Conservation (phyloP, 2,329 filamentous ascomycete genomes). For the Trichoderma koningii region DNA sequence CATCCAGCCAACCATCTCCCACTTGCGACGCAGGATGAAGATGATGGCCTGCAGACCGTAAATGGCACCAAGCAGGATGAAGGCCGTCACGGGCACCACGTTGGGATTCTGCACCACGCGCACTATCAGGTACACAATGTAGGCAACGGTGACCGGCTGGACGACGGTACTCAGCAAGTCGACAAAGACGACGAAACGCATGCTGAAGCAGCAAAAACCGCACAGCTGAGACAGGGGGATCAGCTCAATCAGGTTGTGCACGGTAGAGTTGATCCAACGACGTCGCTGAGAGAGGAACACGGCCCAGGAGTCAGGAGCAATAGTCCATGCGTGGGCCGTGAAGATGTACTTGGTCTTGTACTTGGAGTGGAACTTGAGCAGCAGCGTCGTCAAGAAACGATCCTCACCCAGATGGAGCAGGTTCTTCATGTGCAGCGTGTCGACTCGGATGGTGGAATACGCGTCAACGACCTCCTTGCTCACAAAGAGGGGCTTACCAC, state of each 20-base stretch:
- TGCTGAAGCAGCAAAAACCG: constrained; percentile 99
- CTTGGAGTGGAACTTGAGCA: constrained; percentile 87
- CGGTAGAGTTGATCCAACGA: constrained; percentile 99
- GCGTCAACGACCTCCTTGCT: constrained; percentile 85
- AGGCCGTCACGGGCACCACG: constrained; percentile 78
- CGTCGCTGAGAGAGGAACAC: constrained; percentile 98
- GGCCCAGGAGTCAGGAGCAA: constrained; percentile 89
- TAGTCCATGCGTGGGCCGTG: constrained; percentile 91
- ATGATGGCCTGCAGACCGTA: constrained; percentile 97
- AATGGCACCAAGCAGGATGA: constrained; percentile 89
- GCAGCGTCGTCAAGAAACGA: constrained; percentile 91
- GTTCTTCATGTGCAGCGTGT: constrained; percentile 99
- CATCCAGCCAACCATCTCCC: constrained; percentile 99
- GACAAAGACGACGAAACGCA: constrained; percentile 96
- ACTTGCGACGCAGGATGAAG: constrained; percentile 94
- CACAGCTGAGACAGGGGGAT: constrained; percentile 92
- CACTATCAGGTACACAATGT: constrained; percentile 87
- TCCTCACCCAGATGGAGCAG: constrained; percentile 94
- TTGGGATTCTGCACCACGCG: constrained; percentile 62
- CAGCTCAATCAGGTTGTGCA: constrained; percentile 95
- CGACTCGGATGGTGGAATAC: constrained; percentile 91
- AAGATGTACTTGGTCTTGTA: constrained; percentile 99
- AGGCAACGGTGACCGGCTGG: constrained; percentile 86
- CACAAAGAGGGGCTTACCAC: constrained; percentile 93
- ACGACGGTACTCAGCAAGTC: constrained; percentile 90